Conservation (phyloP, 2,329 filamentous ascomycete species). For the Didymella segeticola region DNA sequence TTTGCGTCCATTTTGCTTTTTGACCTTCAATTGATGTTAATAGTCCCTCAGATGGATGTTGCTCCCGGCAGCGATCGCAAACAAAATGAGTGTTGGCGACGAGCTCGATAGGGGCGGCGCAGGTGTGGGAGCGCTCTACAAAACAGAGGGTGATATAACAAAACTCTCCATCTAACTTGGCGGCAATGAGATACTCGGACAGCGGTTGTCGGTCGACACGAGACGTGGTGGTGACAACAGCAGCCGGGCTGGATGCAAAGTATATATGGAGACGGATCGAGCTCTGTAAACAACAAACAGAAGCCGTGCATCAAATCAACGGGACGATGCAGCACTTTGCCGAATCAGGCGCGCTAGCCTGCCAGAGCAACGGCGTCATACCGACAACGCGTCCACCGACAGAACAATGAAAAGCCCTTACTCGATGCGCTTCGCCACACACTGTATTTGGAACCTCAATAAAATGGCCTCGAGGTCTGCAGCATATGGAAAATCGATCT, state of each 20-base stretch:
- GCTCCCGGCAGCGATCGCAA: constrained; percentile 17
- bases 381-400: constrained; percentile 22
- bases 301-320: constrained; percentile 10
- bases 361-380: constrained; percentile 17
- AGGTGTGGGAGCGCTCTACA: constrained; percentile 41
- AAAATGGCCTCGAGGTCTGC: background rate
- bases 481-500: background rate
- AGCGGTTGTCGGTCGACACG: constrained; percentile 35
- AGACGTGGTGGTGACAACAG: constrained; percentile 36
- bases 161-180: constrained; percentile 52
- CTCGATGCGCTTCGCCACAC: constrained; percentile 25
- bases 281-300: constrained; percentile 26
- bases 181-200: constrained; percentile 48
- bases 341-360: constrained; percentile 3
- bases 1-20: constrained; percentile 53
- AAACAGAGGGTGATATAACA: constrained; percentile 46
- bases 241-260: constrained; percentile 30
- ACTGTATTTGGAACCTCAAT: background rate
- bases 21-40: constrained; percentile 28
- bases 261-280: constrained; percentile 32
- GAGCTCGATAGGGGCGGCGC: constrained; percentile 36
- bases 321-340: background rate
- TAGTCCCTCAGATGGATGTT: constrained; percentile 8
- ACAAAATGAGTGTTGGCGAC: constrained; percentile 21
- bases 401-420: constrained; percentile 23